Percentiles rank a stretch among this genome's conserved stretches.
These are phyloP conservation scores for Bryopsis sp. DNA, from an alignment of 139 green algal genomes.

Conservation along the genomic window DNA sequence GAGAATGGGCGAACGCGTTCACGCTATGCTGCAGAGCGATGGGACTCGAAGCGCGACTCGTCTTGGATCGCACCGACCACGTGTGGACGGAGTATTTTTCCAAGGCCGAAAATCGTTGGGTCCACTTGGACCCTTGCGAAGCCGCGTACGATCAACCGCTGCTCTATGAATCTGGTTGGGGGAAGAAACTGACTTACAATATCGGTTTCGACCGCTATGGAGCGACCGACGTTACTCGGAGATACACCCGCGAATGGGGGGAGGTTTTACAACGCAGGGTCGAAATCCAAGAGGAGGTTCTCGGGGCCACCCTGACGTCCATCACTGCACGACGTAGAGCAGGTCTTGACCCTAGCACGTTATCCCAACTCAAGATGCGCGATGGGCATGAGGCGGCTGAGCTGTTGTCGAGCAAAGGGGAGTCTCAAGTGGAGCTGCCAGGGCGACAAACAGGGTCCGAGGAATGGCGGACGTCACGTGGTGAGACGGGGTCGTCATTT, in stretches of 20 bases:
- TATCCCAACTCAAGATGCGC: neutral
- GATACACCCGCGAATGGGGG: constrained; percentile 45
- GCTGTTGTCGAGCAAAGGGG: neutral
- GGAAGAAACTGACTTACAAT: constrained; percentile 63
- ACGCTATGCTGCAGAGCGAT: constrained; percentile 46
- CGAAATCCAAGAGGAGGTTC: constrained; percentile 4
- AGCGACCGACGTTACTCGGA: constrained; percentile 51
- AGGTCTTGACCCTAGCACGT: neutral
- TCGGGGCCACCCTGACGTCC: neutral
- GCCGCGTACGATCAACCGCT: constrained; percentile 45
- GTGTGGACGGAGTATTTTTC: constrained; percentile 49
- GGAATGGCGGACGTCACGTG: constrained; percentile 33
- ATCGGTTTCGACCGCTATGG: constrained; percentile 46
- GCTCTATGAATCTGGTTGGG: constrained; percentile 74
- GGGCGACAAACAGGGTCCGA: constrained; percentile 35
- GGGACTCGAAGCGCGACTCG: constrained; percentile 40
- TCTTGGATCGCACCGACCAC: constrained; percentile 65
- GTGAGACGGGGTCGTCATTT: constrained; percentile 28
- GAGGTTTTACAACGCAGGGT: constrained; percentile 15
- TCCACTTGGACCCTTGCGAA: constrained; percentile 69
- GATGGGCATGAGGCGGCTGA: neutral
- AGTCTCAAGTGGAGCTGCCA: constrained; percentile 20
- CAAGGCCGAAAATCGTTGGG: constrained; percentile 29
- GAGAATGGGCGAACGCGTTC: constrained; percentile 72
- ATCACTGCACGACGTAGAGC: neutral